Conservation (phyloP, 2,329 filamentous ascomycete genomes). For the Uncinocarpus reesii region DNA sequence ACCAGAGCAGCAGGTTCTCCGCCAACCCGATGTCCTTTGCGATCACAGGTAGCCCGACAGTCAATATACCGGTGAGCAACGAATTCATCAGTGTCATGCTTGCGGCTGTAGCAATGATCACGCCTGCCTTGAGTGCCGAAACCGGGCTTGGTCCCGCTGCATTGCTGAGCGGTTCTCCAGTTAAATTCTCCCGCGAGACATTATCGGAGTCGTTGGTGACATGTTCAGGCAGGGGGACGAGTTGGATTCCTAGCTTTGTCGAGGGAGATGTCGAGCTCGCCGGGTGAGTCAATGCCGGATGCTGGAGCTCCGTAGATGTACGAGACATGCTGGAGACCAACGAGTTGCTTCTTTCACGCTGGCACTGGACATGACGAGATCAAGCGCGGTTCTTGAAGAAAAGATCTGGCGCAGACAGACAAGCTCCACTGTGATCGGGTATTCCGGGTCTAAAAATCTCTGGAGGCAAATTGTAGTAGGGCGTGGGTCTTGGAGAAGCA, state of each 20-base stretch:
- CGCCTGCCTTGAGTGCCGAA: conserved; percentile 9
- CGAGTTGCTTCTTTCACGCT: too few species aligned
- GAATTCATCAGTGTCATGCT: conserved; percentile 18
- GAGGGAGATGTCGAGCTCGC: not conserved
- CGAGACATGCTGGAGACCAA: conserved; percentile 6
- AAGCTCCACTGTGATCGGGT: too few species aligned
- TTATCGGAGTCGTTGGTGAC: not conserved
- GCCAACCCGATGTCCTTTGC: conserved; percentile 19
- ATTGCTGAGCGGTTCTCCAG: not conserved
- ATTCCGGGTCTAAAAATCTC: too few species aligned
- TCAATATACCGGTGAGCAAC: conserved; percentile 20
- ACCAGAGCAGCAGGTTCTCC: conserved; percentile 22
- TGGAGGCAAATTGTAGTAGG: not conserved
- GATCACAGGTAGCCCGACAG: conserved; percentile 20
- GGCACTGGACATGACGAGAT: too few species aligned
- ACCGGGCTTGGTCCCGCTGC: not conserved
- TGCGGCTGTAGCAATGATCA: conserved; percentile 16
- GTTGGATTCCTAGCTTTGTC: not conserved
- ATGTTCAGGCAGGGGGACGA: not conserved
- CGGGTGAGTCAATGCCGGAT: not conserved
- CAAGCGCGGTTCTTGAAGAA: too few species aligned
- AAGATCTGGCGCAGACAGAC: too few species aligned
- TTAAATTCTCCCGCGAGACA: not conserved
- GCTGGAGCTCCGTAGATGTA: conserved; percentile 4
- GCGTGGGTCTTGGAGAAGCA: not conserved